Percentiles rank a stretch among this genome's conserved stretches.
Evolutionary conservation across 192 early-diverging fungal species (phyloP).

Genomic region (Thoreauomyces humboldtii): DNA sequence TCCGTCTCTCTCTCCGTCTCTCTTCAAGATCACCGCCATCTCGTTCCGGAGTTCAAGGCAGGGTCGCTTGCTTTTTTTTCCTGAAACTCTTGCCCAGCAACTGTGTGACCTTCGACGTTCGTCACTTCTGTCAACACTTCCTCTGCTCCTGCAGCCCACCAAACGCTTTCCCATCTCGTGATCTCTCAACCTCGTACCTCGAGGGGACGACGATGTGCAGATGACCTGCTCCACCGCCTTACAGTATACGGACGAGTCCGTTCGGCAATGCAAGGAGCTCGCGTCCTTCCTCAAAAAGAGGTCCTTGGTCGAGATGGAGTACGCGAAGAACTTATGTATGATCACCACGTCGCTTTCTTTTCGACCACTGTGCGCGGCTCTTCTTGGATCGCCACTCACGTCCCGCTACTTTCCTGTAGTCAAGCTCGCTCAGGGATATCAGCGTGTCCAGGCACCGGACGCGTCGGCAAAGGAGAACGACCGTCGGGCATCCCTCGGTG

Average conservation of each 20-base stretch:
- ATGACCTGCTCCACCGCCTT: constrained; percentile 24
- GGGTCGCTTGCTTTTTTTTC: no score
- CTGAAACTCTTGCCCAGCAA: no score
- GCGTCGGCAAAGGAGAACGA: constrained; percentile 3
- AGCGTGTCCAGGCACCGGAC: background rate
- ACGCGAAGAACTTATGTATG: constrained; percentile 44
- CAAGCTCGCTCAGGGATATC: constrained; percentile 17
- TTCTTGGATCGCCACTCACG: background rate
- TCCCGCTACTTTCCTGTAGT: background rate
- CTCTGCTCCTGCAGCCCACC: no score
- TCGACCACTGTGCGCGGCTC: background rate
- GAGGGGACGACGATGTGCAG: constrained; percentile 1
- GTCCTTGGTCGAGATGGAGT: constrained; percentile 36
- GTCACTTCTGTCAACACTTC: no score
- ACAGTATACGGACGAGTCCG: constrained; percentile 43
- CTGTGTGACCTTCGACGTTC: no score
- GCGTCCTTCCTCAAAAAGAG: constrained; percentile 37
- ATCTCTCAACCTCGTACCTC: no score
- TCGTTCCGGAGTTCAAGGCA: no score
- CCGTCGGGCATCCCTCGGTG: background rate
- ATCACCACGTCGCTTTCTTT: background rate
- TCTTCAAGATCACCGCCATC: no score
- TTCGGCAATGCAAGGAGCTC: constrained; percentile 43
- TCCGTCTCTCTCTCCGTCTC: no score
- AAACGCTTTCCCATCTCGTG: no score